Evolutionary conservation across 345 rosid genomes (phyloP), one percentile per base, ranked within the genome.

Genomic region (Salix caprea): DNA sequence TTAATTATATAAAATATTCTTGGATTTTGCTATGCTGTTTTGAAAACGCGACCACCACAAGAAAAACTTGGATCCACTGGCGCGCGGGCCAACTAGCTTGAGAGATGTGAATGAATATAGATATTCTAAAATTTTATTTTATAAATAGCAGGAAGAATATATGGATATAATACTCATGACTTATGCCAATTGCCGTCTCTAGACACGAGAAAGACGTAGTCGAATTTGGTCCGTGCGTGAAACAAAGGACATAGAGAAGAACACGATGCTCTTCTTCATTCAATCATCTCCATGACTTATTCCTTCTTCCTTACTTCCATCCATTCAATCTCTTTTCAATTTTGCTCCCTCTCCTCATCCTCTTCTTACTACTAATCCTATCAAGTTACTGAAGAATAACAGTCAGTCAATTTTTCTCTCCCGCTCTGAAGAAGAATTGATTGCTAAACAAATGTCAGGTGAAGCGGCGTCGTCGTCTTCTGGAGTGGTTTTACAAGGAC

Each of bases 151-250:
- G 52, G 52, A 46, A 48, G 46, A 40, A 40, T 40, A 40, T 11
- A 11, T 36, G 37, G 46, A 40, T 40, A 40, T 40, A 40, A 40
- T 40, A 10, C 46, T 40, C 10, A 40, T 40, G 13, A 40, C 46
- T 40, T 2, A 0, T 2, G 46, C 46, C 46, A 40, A 40, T 40
- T 40, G 46, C 46, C 46, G 46, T 40, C 46, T 12, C 46, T 40
- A 40, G 21, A 48, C 7, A 5, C 19, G 64, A 39, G 34, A 65
- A 84, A 76, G 82, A 84, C 86, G 89, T 82, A 87, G 86, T 73
- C 83, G 73, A 80, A 78, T 86, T 58, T 79, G 86, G 88, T 87
- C 93, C 93, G 88, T 82, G 84, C 68, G 81, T 69, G 75, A 58
- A 83, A 81, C 82, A 83, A 81, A 80, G 86, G 92, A 84, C 82